Base-by-base conservation (phyloP, 176 grass and related monocot species). In the Carex scoparia region DNA sequence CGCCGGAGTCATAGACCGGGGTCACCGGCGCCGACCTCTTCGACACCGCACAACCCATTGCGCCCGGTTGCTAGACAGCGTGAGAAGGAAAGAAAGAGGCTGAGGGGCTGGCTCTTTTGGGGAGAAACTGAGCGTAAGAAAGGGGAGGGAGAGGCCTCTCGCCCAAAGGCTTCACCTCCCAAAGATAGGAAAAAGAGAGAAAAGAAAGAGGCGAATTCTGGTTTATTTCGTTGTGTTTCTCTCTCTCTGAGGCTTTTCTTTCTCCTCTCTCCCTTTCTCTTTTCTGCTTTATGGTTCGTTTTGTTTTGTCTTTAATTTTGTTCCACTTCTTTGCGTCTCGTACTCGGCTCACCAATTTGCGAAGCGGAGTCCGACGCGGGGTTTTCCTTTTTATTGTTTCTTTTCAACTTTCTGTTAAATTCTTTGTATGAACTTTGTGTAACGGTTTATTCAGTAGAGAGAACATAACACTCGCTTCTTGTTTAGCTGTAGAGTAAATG, bases 21-120 rank as follows among this genome's bases (percentile, higher is more conserved):
- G 93, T 95, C 12, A 59, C 84, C 54, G 75, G 67, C 35, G 62
- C 71, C 11, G 81, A 86, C 5, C 69, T 80, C 87, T 89, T 89
- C 28, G 97, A 95, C 61, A 89, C 77, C 69, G 88, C 93, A 80
- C 96, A 99, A 65, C 96, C 96, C 96, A 99, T 99, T 37, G 33
- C n/a, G 10, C 72, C 73, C 49, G 18, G 53, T 65, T n/a, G 48
- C 84, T 44, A 83, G 58, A 65, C 82, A 86, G n/a, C 69, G 18
- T 32, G 55, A 48, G 33, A 53, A 44, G 28, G 18, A 54, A 31
- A 57, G 30, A 27, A 10, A 14, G 62, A 46, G 53, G 79, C 55
- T 68, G 48, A 51, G 35, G 68, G 54, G 56, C 69, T 51, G 56
- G 18, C 19, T 80, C 44, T 15, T 46, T 5, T 5, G 64, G 61